Conservation (phyloP, 2,329 filamentous ascomycete genomes). For the Decorospora gaudefroyi region DNA sequence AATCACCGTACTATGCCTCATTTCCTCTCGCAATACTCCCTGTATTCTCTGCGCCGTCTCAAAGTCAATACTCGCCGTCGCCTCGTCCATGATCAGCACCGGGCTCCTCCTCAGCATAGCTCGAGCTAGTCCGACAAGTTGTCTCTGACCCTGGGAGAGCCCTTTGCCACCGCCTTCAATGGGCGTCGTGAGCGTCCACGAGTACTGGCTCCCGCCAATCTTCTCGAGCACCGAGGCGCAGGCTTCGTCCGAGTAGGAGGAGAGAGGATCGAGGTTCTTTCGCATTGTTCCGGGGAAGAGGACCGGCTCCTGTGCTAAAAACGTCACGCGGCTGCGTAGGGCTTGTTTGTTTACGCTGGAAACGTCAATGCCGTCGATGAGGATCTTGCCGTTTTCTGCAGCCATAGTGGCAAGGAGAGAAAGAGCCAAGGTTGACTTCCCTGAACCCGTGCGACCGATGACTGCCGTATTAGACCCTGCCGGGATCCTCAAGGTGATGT, state of each 20-base stretch:
- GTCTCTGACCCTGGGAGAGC: constrained; percentile 66
- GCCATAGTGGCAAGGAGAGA: constrained; percentile 60
- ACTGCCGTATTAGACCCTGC: constrained; percentile 78
- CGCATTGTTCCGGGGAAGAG: constrained; percentile 66
- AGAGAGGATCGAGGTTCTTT: constrained; percentile 65
- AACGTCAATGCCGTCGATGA: constrained; percentile 65
- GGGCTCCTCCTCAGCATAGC: constrained; percentile 64
- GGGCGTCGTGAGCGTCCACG: constrained; percentile 60
- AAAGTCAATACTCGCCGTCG: constrained; percentile 66
- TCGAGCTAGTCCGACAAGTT: constrained; percentile 67
- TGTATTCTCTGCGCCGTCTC: constrained; percentile 64
- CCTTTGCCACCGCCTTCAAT: constrained; percentile 66
- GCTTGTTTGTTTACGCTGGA: constrained; percentile 62
- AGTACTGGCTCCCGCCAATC: constrained; percentile 57
- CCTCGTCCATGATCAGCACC: constrained; percentile 68
- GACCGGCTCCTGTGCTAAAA: constrained; percentile 69
- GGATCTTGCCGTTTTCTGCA: constrained; percentile 60
- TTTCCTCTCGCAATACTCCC: constrained; percentile 59
- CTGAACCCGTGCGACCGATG: constrained; percentile 75
- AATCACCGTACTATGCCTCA: constrained; percentile 64
- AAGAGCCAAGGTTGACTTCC: constrained; percentile 76
- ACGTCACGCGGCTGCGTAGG: constrained; percentile 65
- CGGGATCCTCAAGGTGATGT: constrained; percentile 74
- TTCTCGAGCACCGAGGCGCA: constrained; percentile 59
- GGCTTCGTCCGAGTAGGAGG: constrained; percentile 60